Percentiles rank a stretch among this genome's conserved stretches.
These are phyloP conservation scores for Styphnolobium japonicum DNA, from an alignment of 306 rosid species.

Conservation along the genomic window DNA sequence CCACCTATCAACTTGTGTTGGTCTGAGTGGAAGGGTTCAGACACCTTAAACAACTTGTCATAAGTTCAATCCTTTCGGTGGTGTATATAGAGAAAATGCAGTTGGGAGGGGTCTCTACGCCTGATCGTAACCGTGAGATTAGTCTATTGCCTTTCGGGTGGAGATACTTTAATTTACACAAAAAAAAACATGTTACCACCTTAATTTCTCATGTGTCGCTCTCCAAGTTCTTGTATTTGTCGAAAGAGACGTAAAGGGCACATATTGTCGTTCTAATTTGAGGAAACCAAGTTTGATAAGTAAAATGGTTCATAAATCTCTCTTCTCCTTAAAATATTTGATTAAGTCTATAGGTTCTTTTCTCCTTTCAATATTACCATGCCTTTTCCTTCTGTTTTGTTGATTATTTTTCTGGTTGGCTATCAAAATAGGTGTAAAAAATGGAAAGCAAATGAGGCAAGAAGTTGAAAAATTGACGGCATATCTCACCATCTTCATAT, in stretches of 20 bases:
- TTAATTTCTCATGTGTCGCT: background rate
- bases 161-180: too few relatives aligned
- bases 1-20: too few relatives aligned
- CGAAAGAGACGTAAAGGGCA: background rate
- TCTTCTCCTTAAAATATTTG: background rate
- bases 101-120: too few relatives aligned
- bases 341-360: background rate
- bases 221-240: constrained; percentile 18
- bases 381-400: constrained; percentile 19
- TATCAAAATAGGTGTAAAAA: constrained; percentile 24
- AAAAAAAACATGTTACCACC: constrained; percentile 11
- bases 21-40: too few relatives aligned
- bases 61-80: too few relatives aligned
- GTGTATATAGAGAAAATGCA: too few relatives aligned
- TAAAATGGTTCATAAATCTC: constrained; percentile 18
- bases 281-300: constrained; percentile 45
- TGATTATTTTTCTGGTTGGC: constrained; percentile 30
- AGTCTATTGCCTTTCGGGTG: too few relatives aligned
- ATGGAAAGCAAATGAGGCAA: constrained; percentile 49
- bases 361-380: constrained; percentile 13
- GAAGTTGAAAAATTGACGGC: constrained; percentile 40
- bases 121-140: too few relatives aligned
- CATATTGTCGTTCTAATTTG: background rate
- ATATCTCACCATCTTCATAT: constrained; percentile 34
- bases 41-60: too few relatives aligned